Evolutionary conservation across 2,329 filamentous ascomycete species (phyloP), one percentile per base, ranked within the genome.

Genomic region (Neofusicoccum sp.): DNA sequence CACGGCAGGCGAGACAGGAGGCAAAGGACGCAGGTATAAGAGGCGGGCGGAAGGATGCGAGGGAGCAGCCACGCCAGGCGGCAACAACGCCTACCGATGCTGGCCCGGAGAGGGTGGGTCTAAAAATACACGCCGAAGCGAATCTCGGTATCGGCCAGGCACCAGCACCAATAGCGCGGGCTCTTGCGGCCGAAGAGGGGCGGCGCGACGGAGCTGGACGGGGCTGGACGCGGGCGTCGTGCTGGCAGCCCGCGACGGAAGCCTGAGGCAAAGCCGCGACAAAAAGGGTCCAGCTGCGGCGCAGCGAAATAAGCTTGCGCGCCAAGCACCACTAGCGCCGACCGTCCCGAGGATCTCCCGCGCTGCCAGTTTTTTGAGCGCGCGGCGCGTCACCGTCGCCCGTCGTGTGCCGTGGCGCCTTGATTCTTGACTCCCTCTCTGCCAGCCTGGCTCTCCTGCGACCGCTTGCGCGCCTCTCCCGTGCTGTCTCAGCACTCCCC

Each of bases 31-130:
- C 14, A 43, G 29, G 28, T 41, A 34, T 49, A 52, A 37, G 28
- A 33, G 34, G 34, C 3, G 14, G 16, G 33, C 29, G n/a, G 44
- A 28, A 39, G 34, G 33, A 28, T 44, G 60, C 16, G 48, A n/a
- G 11, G 9, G 33, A 12, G 39, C 14, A 16, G 39, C 31, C 54
- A 54, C 43, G 9, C 50, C 50, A 62, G 48, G 48, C 49, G 61
- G 61, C 61, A 62, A 49, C 61, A 44, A 56, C 41, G 61, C 49
- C 61, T 45, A 37, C 36, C 14, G 12, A 43, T 65, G 41, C 62
- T 45, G 50, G 59, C 66, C 65, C 29, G 31, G 43, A 41, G 56
- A 34, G 36, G 2, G 33, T 36, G 41, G 54, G 41, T 33, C 54
- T 58, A 58, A 58, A 58, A 58, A 58, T 58, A 58, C 41, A 36